These are phyloP conservation scores for Senna siamea DNA, from an alignment of 306 rosid species.

Conservation along the genomic window DNA sequence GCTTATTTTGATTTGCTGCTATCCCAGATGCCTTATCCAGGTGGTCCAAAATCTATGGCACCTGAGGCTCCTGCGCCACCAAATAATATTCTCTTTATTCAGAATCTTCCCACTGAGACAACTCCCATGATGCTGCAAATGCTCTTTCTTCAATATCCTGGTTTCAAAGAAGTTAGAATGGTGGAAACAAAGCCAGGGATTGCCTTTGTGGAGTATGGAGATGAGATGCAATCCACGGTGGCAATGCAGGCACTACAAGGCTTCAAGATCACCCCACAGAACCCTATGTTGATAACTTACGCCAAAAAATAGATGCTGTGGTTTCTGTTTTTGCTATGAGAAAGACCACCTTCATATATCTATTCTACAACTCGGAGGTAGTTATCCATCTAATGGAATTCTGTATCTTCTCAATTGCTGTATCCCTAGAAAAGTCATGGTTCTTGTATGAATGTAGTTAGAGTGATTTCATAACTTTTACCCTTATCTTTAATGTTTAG, in stretches of 20 bases:
- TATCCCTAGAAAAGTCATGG: constrained; percentile 19
- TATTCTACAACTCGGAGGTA: constrained; percentile 22
- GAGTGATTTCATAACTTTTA: constrained; percentile 16
- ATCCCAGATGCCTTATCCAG: constrained; percentile 82
- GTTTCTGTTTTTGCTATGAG: constrained; percentile 16
- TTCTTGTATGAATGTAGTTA: constrained; percentile 46
- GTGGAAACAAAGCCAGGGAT: constrained; percentile 96
- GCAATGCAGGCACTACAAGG: constrained; percentile 95
- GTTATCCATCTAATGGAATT: constrained; percentile 34
- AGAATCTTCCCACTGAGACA: constrained; percentile 89
- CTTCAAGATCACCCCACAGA: constrained; percentile 92
- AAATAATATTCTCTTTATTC: constrained; percentile 88
- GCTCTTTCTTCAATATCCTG: constrained; percentile 90
- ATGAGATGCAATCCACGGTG: constrained; percentile 85
- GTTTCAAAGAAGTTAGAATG: constrained; percentile 99
- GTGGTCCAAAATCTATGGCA: constrained; percentile 75
- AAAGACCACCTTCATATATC: constrained; percentile 23
- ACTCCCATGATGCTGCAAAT: constrained; percentile 97
- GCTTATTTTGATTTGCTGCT: constrained; percentile 48
- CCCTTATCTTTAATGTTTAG: constrained; percentile 28
- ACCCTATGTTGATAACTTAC: constrained; percentile 90
- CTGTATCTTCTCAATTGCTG: constrained; percentile 37
- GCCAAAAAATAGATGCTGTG: constrained; percentile 51
- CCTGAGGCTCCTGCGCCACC: constrained; percentile 99
- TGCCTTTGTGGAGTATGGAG: constrained; percentile 93